Base-by-base conservation (phyloP, 148 eudicot genomes). In the Bassia scoparia region DNA sequence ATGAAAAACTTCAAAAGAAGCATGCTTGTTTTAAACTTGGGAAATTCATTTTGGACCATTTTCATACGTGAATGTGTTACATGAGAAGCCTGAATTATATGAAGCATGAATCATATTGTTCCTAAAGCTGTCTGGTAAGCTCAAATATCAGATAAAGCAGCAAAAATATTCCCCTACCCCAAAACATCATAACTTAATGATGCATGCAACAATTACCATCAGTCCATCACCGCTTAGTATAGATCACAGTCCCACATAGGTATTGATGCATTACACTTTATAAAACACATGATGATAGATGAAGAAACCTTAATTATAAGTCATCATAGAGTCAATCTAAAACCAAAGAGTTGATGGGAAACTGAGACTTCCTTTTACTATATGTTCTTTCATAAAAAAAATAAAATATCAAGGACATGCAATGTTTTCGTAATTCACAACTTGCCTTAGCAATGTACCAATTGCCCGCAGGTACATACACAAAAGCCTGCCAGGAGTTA, bases 401-500 rank as follows among this genome's bases (percentile, higher is more conserved):
- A 4, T 49, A 67, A 71, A n/a, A 8, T 10, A 41, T 29, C 44
- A 68, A 30, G 20, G 20, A 48, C 33, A 34, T 37, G 21, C 12
- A 49, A 68, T 74, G 68, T 64, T 66, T 38, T 18, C 63, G 30
- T 77, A 17, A n/a, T 27, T 59, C 21, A 35, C 64, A 73, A 86
- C 90, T 82, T 88, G 77, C 98, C 97, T 94, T 91, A 17, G 96
- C 90, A 61, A 94, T 87, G 73, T 91, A 87, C 98, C 98, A 94
- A 76, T 91, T 83, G 68, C 90, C 97, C 75, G 83, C 86, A 52
- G 98, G 98, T 41, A 88, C 97, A 79, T 70, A 87, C 31, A 94
- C 89, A 73, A 94, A 94, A 61, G 98, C 96, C 86, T 94, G 98
- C 98, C 98, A 94, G 61, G 96, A 91, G 79, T 94, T 94, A 85